phyloP scores from a whole-genome alignment of 441 rosid species.

The Lepidium campestre region DNA sequence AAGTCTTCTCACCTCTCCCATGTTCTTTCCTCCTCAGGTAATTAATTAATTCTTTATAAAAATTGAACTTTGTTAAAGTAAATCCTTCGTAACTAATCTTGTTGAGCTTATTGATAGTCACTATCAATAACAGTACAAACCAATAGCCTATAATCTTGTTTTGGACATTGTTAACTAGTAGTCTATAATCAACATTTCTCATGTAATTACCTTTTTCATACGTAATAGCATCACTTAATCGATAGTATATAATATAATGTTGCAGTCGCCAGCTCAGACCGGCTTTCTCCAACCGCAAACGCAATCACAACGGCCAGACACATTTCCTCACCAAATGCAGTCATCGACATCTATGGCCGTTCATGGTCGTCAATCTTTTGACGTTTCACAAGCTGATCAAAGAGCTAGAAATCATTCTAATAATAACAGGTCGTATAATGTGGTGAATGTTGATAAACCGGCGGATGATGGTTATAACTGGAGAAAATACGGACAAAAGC shows the following conservation, averaged over 20 bases:
- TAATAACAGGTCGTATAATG: slow-evolving; percentile 26
- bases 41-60: background rate
- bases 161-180: background rate
- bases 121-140: background rate
- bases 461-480: slow-evolving; percentile 80
- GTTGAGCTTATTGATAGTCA: too few species aligned
- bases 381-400: slow-evolving; percentile 48
- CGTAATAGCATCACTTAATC: slow-evolving; percentile 12
- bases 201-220: too few species aligned
- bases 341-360: slow-evolving; percentile 40
- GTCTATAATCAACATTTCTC: background rate
- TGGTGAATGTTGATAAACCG: slow-evolving; percentile 57
- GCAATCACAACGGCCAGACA: slow-evolving; percentile 42
- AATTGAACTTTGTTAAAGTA: too few species aligned
- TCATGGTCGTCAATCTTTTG: slow-evolving; percentile 30
- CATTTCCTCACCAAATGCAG: slow-evolving; percentile 36
- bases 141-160: background rate
- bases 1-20: slow-evolving; percentile 75
- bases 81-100: too few species aligned
- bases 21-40: slow-evolving; percentile 68
- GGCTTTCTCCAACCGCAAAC: slow-evolving; percentile 32
- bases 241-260: background rate
- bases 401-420: slow-evolving; percentile 36
- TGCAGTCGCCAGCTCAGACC: slow-evolving; percentile 9
- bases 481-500: slow-evolving; percentile 81